Conservation (phyloP, 2,329 filamentous ascomycete genomes). For the Ophiocordyceps polyrhachis-furcata region DNA sequence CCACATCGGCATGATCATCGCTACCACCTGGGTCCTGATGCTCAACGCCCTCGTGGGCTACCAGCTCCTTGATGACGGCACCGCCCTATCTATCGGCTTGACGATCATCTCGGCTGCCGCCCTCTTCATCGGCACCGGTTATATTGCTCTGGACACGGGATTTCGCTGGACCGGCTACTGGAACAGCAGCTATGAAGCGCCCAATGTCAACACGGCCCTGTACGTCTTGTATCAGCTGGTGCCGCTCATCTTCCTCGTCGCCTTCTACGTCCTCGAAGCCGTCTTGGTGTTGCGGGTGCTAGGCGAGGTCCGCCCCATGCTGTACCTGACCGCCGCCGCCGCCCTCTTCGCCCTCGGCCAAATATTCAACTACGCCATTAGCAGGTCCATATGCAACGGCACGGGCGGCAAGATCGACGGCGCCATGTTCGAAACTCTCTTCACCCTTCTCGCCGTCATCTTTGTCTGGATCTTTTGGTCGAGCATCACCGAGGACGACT, state of each 20-base stretch:
- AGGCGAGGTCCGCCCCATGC: constrained; percentile 81
- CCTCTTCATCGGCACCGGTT: constrained; percentile 79
- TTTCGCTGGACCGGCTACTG: constrained; percentile 72
- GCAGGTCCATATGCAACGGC: constrained; percentile 73
- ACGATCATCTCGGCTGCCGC: constrained; percentile 49
- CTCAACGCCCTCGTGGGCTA: constrained; percentile 86
- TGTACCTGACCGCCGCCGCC: constrained; percentile 57
- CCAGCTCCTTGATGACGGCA: constrained; percentile 87
- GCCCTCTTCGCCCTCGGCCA: constrained; percentile 82
- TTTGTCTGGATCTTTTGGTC: constrained; percentile 94
- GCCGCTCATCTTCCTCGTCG: constrained; percentile 73
- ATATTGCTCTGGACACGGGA: constrained; percentile 87
- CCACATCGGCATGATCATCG: constrained; percentile 76
- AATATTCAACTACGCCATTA: constrained; percentile 90
- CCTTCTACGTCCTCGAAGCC: constrained; percentile 69
- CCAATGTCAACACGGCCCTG: constrained; percentile 62
- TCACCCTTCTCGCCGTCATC: constrained; percentile 69
- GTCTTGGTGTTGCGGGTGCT: constrained; percentile 72
- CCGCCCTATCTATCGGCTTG: constrained; percentile 60
- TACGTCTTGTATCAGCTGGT: constrained; percentile 89
- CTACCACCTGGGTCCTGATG: constrained; percentile 78
- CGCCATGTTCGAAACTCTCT: constrained; percentile 78
- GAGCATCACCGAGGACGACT: constrained; percentile 97
- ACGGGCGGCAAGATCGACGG: constrained; percentile 79
- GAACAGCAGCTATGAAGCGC: constrained; percentile 34